A percentile compares a stretch with the other conserved stretches of the same genome.
Evolutionary conservation across 1,284 basidiomycete genomes (phyloP).

Genomic region (Chalciporus sp.): DNA sequence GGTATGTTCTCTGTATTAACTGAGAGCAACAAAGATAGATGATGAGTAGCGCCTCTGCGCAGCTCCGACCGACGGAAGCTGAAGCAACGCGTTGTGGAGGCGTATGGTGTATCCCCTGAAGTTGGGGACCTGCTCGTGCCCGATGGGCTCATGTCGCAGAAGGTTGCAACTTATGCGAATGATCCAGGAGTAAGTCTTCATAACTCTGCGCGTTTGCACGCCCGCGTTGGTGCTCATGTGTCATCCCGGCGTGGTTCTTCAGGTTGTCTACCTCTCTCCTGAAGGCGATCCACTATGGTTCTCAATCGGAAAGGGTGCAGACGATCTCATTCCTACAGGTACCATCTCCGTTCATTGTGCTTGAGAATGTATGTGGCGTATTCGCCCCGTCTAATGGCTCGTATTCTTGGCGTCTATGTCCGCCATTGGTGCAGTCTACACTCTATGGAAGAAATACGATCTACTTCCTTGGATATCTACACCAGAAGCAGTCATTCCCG

Average conservation of each 20-base stretch:
- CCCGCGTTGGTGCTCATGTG: background rate
- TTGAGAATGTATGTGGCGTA: background rate
- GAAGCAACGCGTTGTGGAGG: conserved; percentile 54
- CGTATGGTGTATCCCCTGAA: conserved; percentile 51
- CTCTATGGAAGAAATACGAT: conserved; percentile 69
- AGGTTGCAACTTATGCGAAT: conserved; percentile 62
- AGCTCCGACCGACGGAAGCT: conserved; percentile 72
- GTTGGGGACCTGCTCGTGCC: conserved; percentile 67
- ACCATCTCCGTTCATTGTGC: conserved; percentile 7
- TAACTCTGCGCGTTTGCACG: background rate
- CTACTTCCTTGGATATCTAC: conserved; percentile 69
- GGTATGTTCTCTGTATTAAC: conserved; percentile 30
- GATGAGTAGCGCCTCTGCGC: conserved; percentile 57
- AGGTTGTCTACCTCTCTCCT: conserved; percentile 66
- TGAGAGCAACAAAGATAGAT: background rate
- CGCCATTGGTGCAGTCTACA: conserved; percentile 51
- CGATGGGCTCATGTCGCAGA: conserved; percentile 66
- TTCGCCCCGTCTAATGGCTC: background rate
- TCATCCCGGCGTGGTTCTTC: background rate
- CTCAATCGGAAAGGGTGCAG: conserved; percentile 65
- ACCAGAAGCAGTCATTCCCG: conserved; percentile 62
- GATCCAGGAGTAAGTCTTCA: conserved; percentile 59
- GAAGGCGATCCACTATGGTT: conserved; percentile 86
- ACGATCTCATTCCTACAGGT: conserved; percentile 73
- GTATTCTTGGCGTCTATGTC: background rate